Evolutionary conservation across 1,284 basidiomycete genomes (phyloP), one percentile per base, ranked within the genome.

Genomic region (Cryptococcus sp.): DNA sequence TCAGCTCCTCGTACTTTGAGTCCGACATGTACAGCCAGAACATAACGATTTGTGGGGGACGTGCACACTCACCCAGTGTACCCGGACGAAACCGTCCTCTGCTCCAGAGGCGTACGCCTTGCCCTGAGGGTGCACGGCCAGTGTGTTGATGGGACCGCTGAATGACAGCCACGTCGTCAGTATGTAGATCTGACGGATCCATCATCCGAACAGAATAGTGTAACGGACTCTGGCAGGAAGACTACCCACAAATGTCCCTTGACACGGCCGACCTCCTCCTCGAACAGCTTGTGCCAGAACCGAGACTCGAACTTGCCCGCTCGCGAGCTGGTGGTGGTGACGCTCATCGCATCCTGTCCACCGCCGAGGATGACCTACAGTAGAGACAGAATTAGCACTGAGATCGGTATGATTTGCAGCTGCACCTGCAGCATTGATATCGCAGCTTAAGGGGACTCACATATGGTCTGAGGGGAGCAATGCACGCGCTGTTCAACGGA

Each of bases 221-320:
- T 27, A 48, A 35, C 10, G 23, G 41, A 38, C 22, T 17, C 47
- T 23, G 38, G 38, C 23, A n/a, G 38, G 50, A 52, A 41, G n/a
- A 41, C 27, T 6, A 72, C 75, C 65, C 55, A 77, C 75, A 80
- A 85, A 66, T 96, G 93, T 22, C 93, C 93, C 78, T 93, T 97
- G 61, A 99, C 93, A 41, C 94, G 86, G 22, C 94, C 93, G 60
- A 97, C 89, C 79, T 99, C 95, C 83, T 99, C 95, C 79, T 98
- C 95, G 70, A 98, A 93, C 46, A 99, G 85, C 73, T 91, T 93
- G 83, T 99, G 95, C 93, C 93, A 99, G 83, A 99, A 98, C 49
- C 94, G 85, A 3, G 93, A 93, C 82, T 99, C 96, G 78, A 99
- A 99, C 79, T 96, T 95, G 43, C 95, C 96, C 77, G 96, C 91